Evolutionary conservation across 805 yeast species (phyloP), one percentile per base, ranked within the genome.

Genomic region (Pichia thaimueangensis): DNA sequence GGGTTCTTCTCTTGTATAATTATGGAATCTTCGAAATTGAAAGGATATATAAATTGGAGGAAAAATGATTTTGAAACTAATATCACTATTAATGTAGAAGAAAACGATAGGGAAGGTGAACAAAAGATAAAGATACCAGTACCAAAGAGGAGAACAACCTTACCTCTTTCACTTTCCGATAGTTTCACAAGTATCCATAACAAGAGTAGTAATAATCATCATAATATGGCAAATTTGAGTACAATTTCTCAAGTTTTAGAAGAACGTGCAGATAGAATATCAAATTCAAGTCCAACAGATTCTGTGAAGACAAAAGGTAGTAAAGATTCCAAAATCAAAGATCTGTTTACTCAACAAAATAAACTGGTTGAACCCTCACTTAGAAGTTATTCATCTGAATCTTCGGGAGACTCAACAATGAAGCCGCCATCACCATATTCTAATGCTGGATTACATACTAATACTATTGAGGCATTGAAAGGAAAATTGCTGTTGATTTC

Each of bases 1-100:
- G 64, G 58, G 1, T 61, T 53, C 34, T 51, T 48, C 23, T 36
- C 59, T 17, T 45, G 55, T 50, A 16, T 42, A 5, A n/a, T 60
- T n/a, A 36, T 59, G 25, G 55, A 54, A 27, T 49, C 43, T 20
- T 4, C 29, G 10, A 47, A 45, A 28, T 46, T 35, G 17, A 24
- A 25, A 36, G 36, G 23, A 6, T 41, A n/a, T 8, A 38, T 41
- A 45, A 37, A 16, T 20, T 47, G 27, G 33, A 40, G 36, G n/a
- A 7, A 29, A 13, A 29, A 24, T 24, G 35, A 28, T 15, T 36
- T 31, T 30, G n/a, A 21, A 11, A 8, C 16, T 7, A 20, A 21
- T n/a, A 7, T 21, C 12, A 8, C 5, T 31, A 11, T 16, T 9
- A 16, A 19, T 27, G 8, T 37, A 7, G 25, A 32, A 17, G 9